Conservation (phyloP, 352 stramenopile genomes). For the Pythium rishiriense region DNA sequence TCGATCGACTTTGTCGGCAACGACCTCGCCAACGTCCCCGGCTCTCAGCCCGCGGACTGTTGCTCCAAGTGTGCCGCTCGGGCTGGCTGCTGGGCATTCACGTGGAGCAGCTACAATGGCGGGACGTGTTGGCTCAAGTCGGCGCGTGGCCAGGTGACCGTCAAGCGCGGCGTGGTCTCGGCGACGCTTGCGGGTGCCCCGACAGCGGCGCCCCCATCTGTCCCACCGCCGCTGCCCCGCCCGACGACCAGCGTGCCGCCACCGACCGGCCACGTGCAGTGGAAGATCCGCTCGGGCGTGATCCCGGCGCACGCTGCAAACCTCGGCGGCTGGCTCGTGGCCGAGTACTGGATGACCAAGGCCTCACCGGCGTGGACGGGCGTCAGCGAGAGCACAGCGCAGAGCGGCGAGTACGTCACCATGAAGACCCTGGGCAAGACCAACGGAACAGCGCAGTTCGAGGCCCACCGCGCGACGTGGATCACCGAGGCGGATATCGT, state of each 20-base stretch:
- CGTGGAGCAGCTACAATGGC: slow-evolving; percentile 48
- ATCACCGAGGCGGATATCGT: slow-evolving; percentile 54
- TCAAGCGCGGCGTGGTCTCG: slow-evolving; percentile 5
- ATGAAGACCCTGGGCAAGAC: not conserved
- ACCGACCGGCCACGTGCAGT: slow-evolving; percentile 6
- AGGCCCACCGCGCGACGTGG: slow-evolving; percentile 50
- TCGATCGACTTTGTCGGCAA: not conserved
- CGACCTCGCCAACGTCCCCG: not conserved
- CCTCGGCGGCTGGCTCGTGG: slow-evolving; percentile 63
- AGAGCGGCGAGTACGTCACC: no score
- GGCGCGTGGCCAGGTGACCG: not conserved
- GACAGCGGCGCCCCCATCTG: no score
- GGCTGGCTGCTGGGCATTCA: slow-evolving; percentile 20
- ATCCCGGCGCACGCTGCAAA: slow-evolving; percentile 46
- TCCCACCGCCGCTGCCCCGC: no score
- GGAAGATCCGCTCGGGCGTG: slow-evolving; percentile 1
- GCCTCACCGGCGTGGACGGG: slow-evolving; percentile 29
- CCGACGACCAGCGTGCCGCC: not conserved
- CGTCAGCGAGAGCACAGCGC: not conserved
- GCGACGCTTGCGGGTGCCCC: no score
- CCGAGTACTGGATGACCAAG: slow-evolving; percentile 62
- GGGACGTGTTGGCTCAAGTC: slow-evolving; percentile 60
- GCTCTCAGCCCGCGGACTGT: no score
- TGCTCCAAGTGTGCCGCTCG: no score
- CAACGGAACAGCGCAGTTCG: slow-evolving; percentile 19